Evolutionary conservation across 257 asterid species (phyloP).

Genomic region (Solanum neorickii): DNA sequence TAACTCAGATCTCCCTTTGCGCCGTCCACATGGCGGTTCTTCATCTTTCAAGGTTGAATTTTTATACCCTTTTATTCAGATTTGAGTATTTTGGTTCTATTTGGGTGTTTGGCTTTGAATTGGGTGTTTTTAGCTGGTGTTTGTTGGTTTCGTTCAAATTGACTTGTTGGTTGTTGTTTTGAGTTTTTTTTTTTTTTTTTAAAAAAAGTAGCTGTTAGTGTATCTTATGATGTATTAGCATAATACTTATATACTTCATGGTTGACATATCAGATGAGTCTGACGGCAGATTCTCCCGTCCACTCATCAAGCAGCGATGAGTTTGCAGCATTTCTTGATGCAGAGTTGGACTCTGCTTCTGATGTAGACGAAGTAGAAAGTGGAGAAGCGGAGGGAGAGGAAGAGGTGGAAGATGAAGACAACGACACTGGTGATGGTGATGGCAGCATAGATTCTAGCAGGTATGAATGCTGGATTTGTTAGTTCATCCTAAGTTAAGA

Average conservation of each 20-base stretch:
- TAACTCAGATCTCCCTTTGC: slow-evolving; percentile 18
- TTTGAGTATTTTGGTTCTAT: slow-evolving; percentile 1
- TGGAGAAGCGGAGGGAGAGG: slow-evolving; percentile 14
- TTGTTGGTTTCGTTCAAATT: not conserved
- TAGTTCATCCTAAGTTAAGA: not conserved
- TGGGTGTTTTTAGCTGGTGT: not conserved
- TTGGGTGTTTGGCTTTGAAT: not conserved
- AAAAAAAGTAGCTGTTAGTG: not conserved
- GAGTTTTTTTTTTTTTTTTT: not conserved
- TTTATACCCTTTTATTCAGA: not conserved
- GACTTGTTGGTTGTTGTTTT: not conserved
- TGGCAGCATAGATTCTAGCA: slow-evolving; percentile 14
- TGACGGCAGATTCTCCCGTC: slow-evolving; percentile 61
- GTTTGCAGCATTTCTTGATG: slow-evolving; percentile 65
- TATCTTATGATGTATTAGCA: not conserved
- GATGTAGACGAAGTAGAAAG: slow-evolving; percentile 25
- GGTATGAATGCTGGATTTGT: slow-evolving; percentile 13
- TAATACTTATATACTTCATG: not conserved
- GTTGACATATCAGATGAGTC: slow-evolving; percentile 56
- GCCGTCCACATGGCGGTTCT: slow-evolving; percentile 29
- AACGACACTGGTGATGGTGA: not conserved
- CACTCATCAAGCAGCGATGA: slow-evolving; percentile 84
- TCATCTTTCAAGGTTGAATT: slow-evolving; percentile 8
- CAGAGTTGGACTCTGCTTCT: slow-evolving; percentile 53
- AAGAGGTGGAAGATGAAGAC: slow-evolving; percentile 14